Evolutionary conservation across 257 asterid species (phyloP).

Genomic region (Nicotiana knightiana): DNA sequence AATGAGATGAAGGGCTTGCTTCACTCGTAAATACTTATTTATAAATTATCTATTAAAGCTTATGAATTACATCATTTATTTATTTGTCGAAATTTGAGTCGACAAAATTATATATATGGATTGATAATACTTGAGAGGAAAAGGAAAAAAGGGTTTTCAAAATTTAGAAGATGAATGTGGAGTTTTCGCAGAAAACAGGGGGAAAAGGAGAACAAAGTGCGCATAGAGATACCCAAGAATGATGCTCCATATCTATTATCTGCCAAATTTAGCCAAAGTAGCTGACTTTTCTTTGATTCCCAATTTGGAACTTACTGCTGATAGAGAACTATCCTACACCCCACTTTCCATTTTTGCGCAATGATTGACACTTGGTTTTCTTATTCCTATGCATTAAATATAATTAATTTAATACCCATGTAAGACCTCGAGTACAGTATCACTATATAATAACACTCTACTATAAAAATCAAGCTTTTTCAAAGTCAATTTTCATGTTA

Average conservation of each 20-base stretch:
- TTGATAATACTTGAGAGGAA: not conserved
- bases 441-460: too few species aligned
- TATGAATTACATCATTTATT: too few species aligned
- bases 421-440: too few species aligned
- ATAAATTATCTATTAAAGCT: too few species aligned
- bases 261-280: constrained; percentile 18
- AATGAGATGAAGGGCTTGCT: not conserved
- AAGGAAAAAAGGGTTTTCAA: too few species aligned
- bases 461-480: too few species aligned
- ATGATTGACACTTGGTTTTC: not conserved
- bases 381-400: too few species aligned
- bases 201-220: not conserved
- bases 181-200: constrained; percentile 9
- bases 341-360: not conserved
- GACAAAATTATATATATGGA: too few species aligned
- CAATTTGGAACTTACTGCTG: not conserved
- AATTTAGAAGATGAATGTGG: not conserved
- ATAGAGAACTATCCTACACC: not conserved
- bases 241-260: not conserved
- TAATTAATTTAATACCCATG: too few species aligned
- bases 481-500: too few species aligned
- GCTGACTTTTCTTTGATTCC: constrained; percentile 3
- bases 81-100: not conserved
- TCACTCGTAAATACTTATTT: too few species aligned
- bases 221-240: not conserved